These are phyloP conservation scores for Neurospora crassa DNA, from an alignment of 2,329 filamentous ascomycete genomes.

Conservation along the genomic window DNA sequence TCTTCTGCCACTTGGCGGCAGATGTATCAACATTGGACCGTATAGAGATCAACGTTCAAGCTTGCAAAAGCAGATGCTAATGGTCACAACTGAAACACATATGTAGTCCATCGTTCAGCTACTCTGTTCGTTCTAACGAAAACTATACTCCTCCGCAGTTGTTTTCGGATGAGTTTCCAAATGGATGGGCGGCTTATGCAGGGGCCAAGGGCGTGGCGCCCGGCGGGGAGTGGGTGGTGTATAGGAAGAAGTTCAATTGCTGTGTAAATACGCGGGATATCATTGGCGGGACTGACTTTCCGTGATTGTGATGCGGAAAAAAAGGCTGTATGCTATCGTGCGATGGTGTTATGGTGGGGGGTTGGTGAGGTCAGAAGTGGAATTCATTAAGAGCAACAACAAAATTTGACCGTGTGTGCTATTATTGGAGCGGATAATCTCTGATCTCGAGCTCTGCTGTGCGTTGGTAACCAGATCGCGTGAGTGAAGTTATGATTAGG, in stretches of 20 bases:
- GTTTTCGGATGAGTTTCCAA: not conserved
- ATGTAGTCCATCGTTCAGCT: not conserved
- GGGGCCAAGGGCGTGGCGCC: not conserved
- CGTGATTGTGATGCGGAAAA: not conserved
- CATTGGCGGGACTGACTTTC: not conserved
- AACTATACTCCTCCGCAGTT: not conserved
- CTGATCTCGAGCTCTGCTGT: not conserved
- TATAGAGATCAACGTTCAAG: not conserved
- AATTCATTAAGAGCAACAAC: not conserved
- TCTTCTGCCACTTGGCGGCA: not conserved
- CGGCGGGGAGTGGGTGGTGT: not conserved
- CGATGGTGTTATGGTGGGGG: not conserved
- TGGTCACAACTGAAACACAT: not conserved
- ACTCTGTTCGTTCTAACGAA: not conserved
- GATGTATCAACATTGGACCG: not conserved
- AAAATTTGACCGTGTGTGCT: not conserved
- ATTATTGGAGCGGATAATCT: not conserved
- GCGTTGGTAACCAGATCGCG: not conserved
- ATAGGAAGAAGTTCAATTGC: not conserved
- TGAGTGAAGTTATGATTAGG: not conserved
- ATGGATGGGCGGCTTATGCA: not conserved
- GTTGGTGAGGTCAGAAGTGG: not conserved
- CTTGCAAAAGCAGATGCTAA: not conserved
- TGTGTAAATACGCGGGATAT: not conserved
- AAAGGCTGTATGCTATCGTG: not conserved